phyloP scores from a whole-genome alignment of 495 filamentous ascomycete genomes.

The Tetracladium marchalianum region DNA sequence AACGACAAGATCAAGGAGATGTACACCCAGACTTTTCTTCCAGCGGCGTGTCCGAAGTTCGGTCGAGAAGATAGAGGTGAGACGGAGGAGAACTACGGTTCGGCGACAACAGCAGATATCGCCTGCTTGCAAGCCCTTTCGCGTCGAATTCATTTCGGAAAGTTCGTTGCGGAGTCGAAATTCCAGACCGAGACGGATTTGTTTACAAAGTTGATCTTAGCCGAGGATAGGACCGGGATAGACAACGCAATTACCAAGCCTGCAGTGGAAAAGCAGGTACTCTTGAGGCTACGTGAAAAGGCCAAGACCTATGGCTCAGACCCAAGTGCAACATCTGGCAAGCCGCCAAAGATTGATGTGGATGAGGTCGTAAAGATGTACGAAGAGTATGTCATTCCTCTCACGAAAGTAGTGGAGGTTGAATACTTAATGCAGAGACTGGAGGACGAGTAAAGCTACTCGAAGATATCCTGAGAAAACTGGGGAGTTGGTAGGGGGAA shows the following conservation, averaged over 20 bases:
- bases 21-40: conserved; percentile 78
- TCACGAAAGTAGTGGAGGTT: conserved; percentile 96
- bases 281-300: conserved; percentile 81
- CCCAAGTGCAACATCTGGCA: conserved; percentile 46
- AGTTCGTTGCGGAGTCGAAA: conserved; percentile 98
- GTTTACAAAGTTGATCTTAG: conserved; percentile 73
- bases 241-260: conserved; percentile 84
- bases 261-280: conserved; percentile 82
- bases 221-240: conserved; percentile 68
- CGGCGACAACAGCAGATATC: conserved; percentile 84
- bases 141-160: conserved; percentile 91
- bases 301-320: conserved; percentile 93
- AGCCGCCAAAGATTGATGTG: conserved; percentile 68
- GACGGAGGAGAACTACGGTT: conserved; percentile 90
- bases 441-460: conserved; percentile 24
- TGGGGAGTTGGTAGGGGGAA: neutral
- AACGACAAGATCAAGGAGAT: conserved; percentile 77
- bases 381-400: conserved; percentile 86
- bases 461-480: neutral
- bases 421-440: conserved; percentile 96
- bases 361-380: conserved; percentile 95
- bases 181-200: conserved; percentile 73
- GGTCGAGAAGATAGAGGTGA: conserved; percentile 71
- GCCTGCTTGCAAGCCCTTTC: conserved; percentile 84
- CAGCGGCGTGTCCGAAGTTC: conserved; percentile 64